phyloP scores from a whole-genome alignment of 208 protist species.

The Wallacemonas sp. region DNA sequence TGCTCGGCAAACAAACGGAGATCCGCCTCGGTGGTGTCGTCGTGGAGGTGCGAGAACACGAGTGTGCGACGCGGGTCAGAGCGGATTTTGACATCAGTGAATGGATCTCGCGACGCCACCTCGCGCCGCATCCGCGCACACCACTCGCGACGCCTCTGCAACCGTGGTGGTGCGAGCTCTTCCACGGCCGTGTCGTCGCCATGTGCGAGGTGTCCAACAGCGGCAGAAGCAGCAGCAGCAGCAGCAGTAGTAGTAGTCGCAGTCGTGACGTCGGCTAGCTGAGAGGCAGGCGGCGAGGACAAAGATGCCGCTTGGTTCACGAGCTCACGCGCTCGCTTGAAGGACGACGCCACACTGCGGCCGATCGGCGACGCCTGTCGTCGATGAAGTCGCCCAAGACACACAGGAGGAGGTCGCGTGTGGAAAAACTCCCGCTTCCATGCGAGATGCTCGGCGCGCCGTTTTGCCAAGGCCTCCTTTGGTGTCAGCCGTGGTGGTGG shows the following conservation, averaged over 20 bases:
- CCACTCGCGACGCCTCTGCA: constrained; percentile 27
- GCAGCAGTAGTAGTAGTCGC: no score
- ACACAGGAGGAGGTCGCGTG: constrained; percentile 53
- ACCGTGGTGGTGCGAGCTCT: not conserved
- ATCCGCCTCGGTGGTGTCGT: constrained; percentile 72
- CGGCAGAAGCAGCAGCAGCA: not conserved
- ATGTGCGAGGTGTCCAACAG: not conserved
- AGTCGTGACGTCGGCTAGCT: no score
- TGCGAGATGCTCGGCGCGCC: constrained; percentile 40
- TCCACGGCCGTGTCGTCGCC: not conserved
- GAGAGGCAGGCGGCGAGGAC: no score
- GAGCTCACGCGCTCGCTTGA: constrained; percentile 35
- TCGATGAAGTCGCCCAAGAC: constrained; percentile 53
- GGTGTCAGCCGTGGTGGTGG: constrained; percentile 13
- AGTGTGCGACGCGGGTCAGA: constrained; percentile 69
- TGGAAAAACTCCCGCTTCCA: constrained; percentile 87
- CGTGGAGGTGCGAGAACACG: constrained; percentile 65
- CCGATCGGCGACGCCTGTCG: constrained; percentile 32
- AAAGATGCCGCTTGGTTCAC: constrained; percentile 1
- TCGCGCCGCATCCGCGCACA: constrained; percentile 24
- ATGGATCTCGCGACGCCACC: constrained; percentile 36
- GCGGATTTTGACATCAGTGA: constrained; percentile 64
- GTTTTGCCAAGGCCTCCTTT: constrained; percentile 35
- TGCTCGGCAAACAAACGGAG: constrained; percentile 80
- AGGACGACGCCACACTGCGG: constrained; percentile 5